These are phyloP conservation scores for Trichoderma guizhouense DNA, from an alignment of 2,329 filamentous ascomycete species.

Conservation along the genomic window DNA sequence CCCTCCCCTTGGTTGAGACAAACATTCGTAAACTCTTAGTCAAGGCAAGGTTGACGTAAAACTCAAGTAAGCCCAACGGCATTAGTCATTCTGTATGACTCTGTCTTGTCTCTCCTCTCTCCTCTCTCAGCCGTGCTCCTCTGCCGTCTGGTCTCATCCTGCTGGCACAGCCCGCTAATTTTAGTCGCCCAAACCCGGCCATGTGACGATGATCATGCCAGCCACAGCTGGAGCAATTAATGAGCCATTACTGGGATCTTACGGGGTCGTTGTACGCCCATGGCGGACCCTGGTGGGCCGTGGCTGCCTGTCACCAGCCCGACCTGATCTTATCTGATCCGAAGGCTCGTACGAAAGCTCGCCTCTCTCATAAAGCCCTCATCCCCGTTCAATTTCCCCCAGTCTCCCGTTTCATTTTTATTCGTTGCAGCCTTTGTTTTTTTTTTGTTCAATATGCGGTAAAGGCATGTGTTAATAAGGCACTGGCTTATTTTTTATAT, in stretches of 20 bases:
- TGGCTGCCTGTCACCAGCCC: constrained; percentile 14
- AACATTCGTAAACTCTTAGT: neutral
- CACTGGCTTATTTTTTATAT: neutral
- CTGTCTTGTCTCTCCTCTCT: no score
- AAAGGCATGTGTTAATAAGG: neutral
- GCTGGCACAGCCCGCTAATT: constrained; percentile 7
- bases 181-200: constrained; percentile 12
- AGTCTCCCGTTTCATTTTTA: neutral
- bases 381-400: neutral
- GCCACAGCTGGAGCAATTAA: neutral
- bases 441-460: neutral
- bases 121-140: neutral
- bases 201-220: constrained; percentile 18
- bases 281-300: constrained; percentile 10
- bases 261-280: neutral
- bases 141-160: constrained; percentile 5
- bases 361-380: constrained; percentile 11
- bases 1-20: neutral
- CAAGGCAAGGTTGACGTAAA: neutral
- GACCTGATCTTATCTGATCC: constrained; percentile 19
- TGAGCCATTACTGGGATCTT: neutral
- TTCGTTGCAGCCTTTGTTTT: neutral
- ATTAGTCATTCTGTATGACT: neutral
- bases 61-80: neutral
- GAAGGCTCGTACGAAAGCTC: constrained; percentile 1